Evolutionary conservation across 208 protist genomes (phyloP), one percentile per base, ranked within the genome.

Genomic region (Vickermania spadyakhi): DNA sequence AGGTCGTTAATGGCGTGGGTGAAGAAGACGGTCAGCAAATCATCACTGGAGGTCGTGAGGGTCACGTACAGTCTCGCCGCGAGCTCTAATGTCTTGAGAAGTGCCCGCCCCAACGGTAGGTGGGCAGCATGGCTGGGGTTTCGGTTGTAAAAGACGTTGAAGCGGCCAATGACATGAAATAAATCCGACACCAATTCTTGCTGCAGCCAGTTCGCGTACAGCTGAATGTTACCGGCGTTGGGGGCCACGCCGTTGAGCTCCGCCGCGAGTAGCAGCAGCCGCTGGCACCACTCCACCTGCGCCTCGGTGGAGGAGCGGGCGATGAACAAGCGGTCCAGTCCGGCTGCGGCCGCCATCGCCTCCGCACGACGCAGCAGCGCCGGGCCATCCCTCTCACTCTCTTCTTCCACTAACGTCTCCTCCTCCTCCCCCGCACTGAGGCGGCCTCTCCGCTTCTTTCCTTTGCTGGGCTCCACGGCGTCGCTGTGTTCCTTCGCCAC

Each of bases 261-360:
- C 2, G 26, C 65, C 13, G 74, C 68, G 5, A 94, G 73, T 36
- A 84, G 56, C 29, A 65, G 51, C 31, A 94, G 68, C 31, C 77
- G 68, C 59, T 89, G 86, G 61, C 78, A 83, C 84, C 83, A 94
- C 64, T 88, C 77, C 56, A 91, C 86, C 67, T 94, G 86, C 27
- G 72, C 70, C 68, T 89, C 83, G 1, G 83, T 94, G 67, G 54
- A 83, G 63, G 63, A 74, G 30, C 86, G 80, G 14, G 79, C 53
- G 21, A 65, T 81, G 55, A 94, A 91, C 4, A 78, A 54, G 2
- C 73, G 73, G 57, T 91, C 83, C 3, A 94, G 76, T 18, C 86
- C 86, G 2, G 75, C 74, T 2, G 79, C 73, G 2, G 91, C 77
- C 0, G 81, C 83, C 0, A 75, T 79, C 3, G 72, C 70, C 62